Evolutionary conservation across 495 filamentous ascomycete species (phyloP), one percentile per base, ranked within the genome.

Genomic region (Baudoinia panamericana): DNA sequence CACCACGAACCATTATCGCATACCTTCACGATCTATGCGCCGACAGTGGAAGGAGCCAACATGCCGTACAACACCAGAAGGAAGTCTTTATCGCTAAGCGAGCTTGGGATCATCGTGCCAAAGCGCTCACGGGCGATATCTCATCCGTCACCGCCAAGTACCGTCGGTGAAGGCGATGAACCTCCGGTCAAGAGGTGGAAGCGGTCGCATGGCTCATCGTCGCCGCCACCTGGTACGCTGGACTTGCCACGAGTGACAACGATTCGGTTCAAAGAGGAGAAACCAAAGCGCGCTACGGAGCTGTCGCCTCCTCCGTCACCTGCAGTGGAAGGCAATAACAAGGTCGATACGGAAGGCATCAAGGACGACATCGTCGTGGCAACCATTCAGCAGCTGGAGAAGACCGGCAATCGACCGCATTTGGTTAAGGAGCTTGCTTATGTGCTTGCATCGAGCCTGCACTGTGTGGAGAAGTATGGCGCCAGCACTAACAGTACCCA

Each of bases 41-140:
- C 26, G n/a, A 8, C 8, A 8, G 8, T 28, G 26, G 8, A 33
- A 9, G 10, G 7, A 9, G 34, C 15, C 6, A 47, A 10, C 37
- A 93, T 93, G 85, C 84, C 85, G 48, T 95, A 95, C 72, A 94
- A 97, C 63, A 97, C 90, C 46, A 81, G 90, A 63, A 79, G 90
- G 62, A 97, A 96, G 67, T 93, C 86, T 56, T 64, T 97, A 55
- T 97, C 90, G 22, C 69, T 97, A 49, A 82, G 85, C 16, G 87
- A 84, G 43, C 72, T 96, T 49, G 90, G 90, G 57, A 93, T 96
- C 47, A 84, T 88, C 53, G 64, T 97, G 33, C 90, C 86, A 34
- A 78, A 80, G 55, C 73, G 77, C 43, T 75, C 78, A 41, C 73
- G 84, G 61, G 45, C 58, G 19, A 31, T 45, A 18, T 36, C 66